Evolutionary conservation across 2,329 filamentous ascomycete species (phyloP).

Genomic region (Epichloe scottii): DNA sequence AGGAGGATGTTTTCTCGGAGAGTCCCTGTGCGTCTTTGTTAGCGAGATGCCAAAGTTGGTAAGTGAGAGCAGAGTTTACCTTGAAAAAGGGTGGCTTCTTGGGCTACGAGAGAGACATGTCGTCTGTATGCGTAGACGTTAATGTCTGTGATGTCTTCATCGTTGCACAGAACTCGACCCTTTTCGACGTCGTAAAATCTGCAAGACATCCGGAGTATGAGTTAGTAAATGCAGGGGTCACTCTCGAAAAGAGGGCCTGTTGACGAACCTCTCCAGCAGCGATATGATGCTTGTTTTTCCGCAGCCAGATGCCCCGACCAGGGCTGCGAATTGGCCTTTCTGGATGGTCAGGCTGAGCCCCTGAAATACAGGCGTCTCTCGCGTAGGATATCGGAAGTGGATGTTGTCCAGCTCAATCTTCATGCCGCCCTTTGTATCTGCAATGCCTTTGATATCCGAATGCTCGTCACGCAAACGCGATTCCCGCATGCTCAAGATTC

Average conservation of each 20-base stretch:
- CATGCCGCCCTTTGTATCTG: slow-evolving; percentile 35
- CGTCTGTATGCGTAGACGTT: too few species aligned
- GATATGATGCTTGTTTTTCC: slow-evolving; percentile 22
- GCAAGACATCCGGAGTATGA: too few species aligned
- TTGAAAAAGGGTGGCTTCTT: too few species aligned
- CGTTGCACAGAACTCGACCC: too few species aligned
- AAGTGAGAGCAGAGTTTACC: too few species aligned
- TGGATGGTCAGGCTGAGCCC: slow-evolving; percentile 51
- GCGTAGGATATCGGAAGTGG: slow-evolving; percentile 48
- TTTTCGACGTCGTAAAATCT: too few species aligned
- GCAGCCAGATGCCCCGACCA: slow-evolving; percentile 56
- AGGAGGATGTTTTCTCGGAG: slow-evolving; percentile 59
- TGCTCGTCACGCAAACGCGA: slow-evolving; percentile 24
- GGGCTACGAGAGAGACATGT: too few species aligned
- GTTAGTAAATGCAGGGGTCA: too few species aligned
- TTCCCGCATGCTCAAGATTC: slow-evolving; percentile 41
- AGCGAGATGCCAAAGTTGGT: not conserved
- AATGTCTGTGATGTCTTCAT: too few species aligned
- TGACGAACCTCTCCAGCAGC: too few species aligned
- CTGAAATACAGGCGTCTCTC: slow-evolving; percentile 43
- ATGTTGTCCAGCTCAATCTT: slow-evolving; percentile 44
- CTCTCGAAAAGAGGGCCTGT: too few species aligned
- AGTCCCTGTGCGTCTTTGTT: slow-evolving; percentile 25
- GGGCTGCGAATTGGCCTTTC: slow-evolving; percentile 56
- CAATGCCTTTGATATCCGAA: slow-evolving; percentile 23